Evolutionary conservation across 2,329 filamentous ascomycete genomes (phyloP).

Genomic region (Cytospora chrysosperma): DNA sequence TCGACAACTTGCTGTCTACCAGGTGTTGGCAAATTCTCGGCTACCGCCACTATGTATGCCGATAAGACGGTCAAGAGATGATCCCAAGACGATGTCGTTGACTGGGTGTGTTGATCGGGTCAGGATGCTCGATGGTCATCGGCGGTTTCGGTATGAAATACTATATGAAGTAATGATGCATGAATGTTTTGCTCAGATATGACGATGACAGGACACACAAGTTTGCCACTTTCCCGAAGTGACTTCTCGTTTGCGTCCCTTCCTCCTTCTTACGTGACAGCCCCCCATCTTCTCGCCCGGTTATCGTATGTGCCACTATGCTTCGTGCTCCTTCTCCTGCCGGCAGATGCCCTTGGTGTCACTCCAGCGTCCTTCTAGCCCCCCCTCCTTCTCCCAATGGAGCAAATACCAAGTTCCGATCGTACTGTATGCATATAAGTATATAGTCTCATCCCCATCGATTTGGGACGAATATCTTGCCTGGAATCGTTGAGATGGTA

Average conservation of each 20-base stretch:
- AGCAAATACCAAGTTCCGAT: no score
- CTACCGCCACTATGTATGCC: neutral
- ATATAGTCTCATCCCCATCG: neutral
- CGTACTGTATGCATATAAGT: neutral
- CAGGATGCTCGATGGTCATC: neutral
- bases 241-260: neutral
- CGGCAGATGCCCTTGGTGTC: constrained; percentile 8
- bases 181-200: neutral
- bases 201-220: neutral
- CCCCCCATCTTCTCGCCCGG: neutral
- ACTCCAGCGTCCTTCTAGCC: neutral
- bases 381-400: no score
- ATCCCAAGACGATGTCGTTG: neutral
- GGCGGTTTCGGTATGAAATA: neutral
- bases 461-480: neutral
- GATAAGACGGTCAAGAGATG: neutral
- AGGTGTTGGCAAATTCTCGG: neutral
- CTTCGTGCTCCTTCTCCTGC: constrained; percentile 3
- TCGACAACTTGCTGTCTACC: neutral
- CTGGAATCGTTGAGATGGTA: neutral
- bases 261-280: neutral
- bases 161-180: neutral
- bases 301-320: neutral
- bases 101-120: neutral
- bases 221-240: neutral